Conservation (phyloP, 2,329 filamentous ascomycete genomes). For the Ramularia endophylla region DNA sequence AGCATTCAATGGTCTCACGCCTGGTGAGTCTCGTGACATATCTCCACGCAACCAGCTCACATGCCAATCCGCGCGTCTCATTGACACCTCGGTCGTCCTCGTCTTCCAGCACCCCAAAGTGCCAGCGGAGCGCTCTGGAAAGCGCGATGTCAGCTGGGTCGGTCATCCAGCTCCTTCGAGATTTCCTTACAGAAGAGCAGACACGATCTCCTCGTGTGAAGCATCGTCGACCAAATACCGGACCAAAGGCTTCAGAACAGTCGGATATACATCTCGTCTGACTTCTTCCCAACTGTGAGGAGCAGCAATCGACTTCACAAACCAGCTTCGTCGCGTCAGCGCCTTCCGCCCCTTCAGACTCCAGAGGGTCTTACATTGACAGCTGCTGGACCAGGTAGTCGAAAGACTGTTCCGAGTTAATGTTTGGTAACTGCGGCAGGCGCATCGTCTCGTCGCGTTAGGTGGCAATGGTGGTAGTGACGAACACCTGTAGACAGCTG, state of each 20-base stretch:
- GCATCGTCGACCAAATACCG: constrained; percentile 58
- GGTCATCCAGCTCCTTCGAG: not conserved
- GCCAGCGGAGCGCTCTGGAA: constrained; percentile 64
- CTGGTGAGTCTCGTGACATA: constrained; percentile 67
- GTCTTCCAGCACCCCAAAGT: constrained; percentile 59
- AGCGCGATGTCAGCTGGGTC: not conserved
- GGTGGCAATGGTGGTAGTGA: too few species aligned
- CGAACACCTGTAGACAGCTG: too few species aligned
- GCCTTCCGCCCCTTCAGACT: too few species aligned
- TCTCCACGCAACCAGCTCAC: constrained; percentile 69
- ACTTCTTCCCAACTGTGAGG: constrained; percentile 70
- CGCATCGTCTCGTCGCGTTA: too few species aligned
- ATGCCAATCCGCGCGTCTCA: constrained; percentile 64
- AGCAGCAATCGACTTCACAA: constrained; percentile 56
- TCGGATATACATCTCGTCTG: constrained; percentile 57
- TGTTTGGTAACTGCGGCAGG: too few species aligned
- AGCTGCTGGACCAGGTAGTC: too few species aligned
- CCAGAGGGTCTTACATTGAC: too few species aligned
- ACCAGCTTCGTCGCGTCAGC: constrained; percentile 43
- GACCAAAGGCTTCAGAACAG: constrained; percentile 54
- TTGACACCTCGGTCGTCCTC: constrained; percentile 58
- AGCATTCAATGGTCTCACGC: constrained; percentile 66
- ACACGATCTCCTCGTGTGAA: constrained; percentile 64
- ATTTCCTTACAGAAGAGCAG: constrained; percentile 59
- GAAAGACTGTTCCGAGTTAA: too few species aligned